Evolutionary conservation across 352 stramenopile species (phyloP), one percentile per base, ranked within the genome.

Genomic region (Pythium coloratum): DNA sequence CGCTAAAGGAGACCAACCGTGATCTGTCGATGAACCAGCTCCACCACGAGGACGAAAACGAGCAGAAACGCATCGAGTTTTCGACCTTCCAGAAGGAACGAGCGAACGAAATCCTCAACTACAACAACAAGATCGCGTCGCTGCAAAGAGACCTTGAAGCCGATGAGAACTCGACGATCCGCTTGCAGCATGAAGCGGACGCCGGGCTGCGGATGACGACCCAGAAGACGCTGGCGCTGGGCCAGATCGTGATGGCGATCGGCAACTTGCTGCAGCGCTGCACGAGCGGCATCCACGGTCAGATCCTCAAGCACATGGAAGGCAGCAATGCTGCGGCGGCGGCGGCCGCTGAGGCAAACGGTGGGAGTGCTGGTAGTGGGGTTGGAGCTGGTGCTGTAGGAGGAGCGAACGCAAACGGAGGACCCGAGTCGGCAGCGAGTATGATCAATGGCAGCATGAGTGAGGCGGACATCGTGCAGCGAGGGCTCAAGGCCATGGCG

Each of bases 81-180:
- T 64, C 84, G 20, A 84, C 71, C 20, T 97, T 93, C 76, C 90
- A 93, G 63, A 97, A 97, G 61, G 89, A 97, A 64, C 82, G 86
- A 33, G 82, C 86, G 8, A 97, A 98, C 59, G 92, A 98, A 57
- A 95, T 98, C n/a, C 71, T 98, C 7, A 96, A 90, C 54, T 90
- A 88, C 51, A 97, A 97, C 78, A 97, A 98, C 72, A 78, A 83
- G 61, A 95, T 97, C 68, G 90, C 90, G 9, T 84, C 82, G 10
- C 56, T 98, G 14, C 90, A 97, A 62, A 78, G 91, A 14, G 77
- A 84, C 44, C 70, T 96, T 0, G 89, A 97, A 63, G 72, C 62
- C 3, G 81, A 84, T 34, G 89, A 96, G 60, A 64, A 84, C 6
- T 75, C 79, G 7, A 86, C 84, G 24, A 80, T 96, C 9, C 79